Evolutionary conservation across 1,284 basidiomycete species (phyloP).

Genomic region (Cronartium ribicola): DNA sequence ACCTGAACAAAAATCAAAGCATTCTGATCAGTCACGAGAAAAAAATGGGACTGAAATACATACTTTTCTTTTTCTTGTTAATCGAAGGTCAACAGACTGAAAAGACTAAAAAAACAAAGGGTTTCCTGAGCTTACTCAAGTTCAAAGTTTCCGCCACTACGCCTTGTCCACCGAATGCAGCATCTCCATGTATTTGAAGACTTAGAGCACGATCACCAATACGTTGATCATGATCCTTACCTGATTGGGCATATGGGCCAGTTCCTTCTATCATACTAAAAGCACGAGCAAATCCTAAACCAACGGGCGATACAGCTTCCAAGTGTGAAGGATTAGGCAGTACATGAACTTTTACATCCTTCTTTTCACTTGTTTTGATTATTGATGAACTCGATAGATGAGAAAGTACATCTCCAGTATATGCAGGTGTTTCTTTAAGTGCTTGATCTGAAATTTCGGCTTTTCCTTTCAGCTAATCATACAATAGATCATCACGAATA

Average conservation of each 20-base stretch:
- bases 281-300: slow-evolving; percentile 58
- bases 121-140: slow-evolving; percentile 1
- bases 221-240: slow-evolving; percentile 6
- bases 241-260: slow-evolving; percentile 5
- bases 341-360: slow-evolving; percentile 65
- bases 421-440: slow-evolving; percentile 52
- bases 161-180: slow-evolving; percentile 81
- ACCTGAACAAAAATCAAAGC: slow-evolving; percentile 1
- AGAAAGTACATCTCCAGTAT: slow-evolving; percentile 77
- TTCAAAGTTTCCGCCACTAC: slow-evolving; percentile 82
- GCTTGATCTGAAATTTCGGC: slow-evolving; percentile 60
- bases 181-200: slow-evolving; percentile 82
- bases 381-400: slow-evolving; percentile 61
- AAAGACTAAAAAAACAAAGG: background rate
- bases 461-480: slow-evolving; percentile 77
- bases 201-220: slow-evolving; percentile 62
- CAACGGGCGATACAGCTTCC: slow-evolving; percentile 79
- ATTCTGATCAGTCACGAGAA: background rate
- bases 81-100: background rate
- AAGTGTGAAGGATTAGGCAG: slow-evolving; percentile 84
- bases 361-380: slow-evolving; percentile 47
- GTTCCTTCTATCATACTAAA: slow-evolving; percentile 16
- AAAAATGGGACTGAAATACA: background rate
- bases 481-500: slow-evolving; percentile 64
- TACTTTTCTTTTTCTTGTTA: too few species aligned